Conservation (phyloP, 139 green algal species). For the Picocystis salinarum region DNA sequence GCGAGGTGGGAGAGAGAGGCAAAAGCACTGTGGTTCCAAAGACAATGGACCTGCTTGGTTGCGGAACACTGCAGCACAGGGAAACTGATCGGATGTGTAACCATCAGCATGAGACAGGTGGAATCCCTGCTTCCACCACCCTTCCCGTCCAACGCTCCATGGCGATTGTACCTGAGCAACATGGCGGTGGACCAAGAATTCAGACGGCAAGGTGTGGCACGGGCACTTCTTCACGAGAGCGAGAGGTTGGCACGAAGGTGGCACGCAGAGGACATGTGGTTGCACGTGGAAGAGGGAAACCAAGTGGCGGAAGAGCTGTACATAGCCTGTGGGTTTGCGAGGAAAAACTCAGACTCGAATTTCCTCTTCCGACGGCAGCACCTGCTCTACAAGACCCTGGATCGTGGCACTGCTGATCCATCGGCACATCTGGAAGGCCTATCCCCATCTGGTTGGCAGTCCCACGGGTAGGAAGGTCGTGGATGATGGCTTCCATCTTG, state of each 20-base stretch:
- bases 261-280: slow-evolving; percentile 28
- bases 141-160: slow-evolving; percentile 32
- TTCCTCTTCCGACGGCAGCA: too few relatives aligned
- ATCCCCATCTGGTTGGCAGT: too few relatives aligned
- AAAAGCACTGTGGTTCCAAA: too few relatives aligned
- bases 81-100: slow-evolving; percentile 14
- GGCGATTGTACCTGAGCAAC: slow-evolving; percentile 37
- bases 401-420: too few relatives aligned
- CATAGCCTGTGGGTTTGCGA: slow-evolving; percentile 18
- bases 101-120: slow-evolving; percentile 16
- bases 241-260: slow-evolving; percentile 21
- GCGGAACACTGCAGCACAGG: too few relatives aligned
- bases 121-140: slow-evolving; percentile 45
- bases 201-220: slow-evolving; percentile 25
- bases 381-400: too few relatives aligned
- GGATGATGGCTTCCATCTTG: too few relatives aligned
- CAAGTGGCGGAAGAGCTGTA: slow-evolving; percentile 24
- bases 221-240: slow-evolving; percentile 20
- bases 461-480: too few relatives aligned
- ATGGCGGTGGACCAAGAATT: slow-evolving; percentile 29
- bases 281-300: slow-evolving; percentile 35
- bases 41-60: too few relatives aligned
- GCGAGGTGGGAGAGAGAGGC: too few relatives aligned
- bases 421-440: too few relatives aligned
- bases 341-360: too few relatives aligned